Evolutionary conservation across 495 filamentous ascomycete genomes (phyloP).

Genomic region (Choiromyces venosus): DNA sequence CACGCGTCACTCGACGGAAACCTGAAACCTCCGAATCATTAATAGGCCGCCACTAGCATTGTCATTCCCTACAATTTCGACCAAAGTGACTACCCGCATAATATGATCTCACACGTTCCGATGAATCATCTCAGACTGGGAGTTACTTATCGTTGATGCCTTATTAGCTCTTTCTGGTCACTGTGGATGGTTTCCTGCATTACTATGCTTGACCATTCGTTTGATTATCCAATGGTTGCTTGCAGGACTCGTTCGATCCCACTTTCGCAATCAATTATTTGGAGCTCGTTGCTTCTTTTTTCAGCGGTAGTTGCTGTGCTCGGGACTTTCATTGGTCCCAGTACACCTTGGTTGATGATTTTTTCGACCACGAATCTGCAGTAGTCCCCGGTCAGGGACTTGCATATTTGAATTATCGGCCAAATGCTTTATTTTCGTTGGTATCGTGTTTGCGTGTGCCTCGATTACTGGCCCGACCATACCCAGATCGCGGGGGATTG

Average conservation of each 20-base stretch:
- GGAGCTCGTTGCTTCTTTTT: background rate
- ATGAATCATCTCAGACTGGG: background rate
- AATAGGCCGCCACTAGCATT: background rate
- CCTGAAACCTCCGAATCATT: background rate
- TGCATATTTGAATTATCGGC: background rate
- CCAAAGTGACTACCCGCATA: background rate
- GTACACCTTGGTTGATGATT: background rate
- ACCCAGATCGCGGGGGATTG: background rate
- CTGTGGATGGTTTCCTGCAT: background rate
- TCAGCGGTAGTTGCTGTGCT: background rate
- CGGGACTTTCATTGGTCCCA: background rate
- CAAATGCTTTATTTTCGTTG: background rate
- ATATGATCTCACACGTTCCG: background rate
- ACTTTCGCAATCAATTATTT: background rate
- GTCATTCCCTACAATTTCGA: background rate
- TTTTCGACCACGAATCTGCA: background rate
- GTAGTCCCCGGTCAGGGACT: background rate
- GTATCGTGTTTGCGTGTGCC: background rate
- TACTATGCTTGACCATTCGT: background rate
- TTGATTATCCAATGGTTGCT: background rate
- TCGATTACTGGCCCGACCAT: background rate
- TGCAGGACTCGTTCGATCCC: background rate
- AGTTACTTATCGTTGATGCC: background rate
- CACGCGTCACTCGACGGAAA: background rate
- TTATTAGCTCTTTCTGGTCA: background rate